A percentile compares a stretch with the other conserved stretches of the same genome.
These are phyloP conservation scores for Entamoeba invadens DNA, from an alignment of 208 protist species.

Conservation along the genomic window DNA sequence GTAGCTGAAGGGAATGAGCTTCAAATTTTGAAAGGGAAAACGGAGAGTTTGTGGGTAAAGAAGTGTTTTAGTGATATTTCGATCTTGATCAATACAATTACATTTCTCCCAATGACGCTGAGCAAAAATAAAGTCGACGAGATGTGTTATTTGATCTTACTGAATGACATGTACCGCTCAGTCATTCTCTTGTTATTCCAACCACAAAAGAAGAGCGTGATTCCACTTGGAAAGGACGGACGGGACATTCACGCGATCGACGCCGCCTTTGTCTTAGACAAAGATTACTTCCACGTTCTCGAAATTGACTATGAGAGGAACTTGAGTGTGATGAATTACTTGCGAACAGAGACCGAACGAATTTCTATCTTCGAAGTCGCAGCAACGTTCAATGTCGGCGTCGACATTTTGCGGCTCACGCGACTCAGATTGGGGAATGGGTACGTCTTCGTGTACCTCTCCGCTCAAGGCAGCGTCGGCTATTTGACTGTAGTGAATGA, in stretches of 20 bases:
- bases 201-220: background rate
- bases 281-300: background rate
- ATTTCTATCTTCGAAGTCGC: background rate
- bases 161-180: background rate
- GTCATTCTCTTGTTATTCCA: background rate
- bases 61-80: background rate
- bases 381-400: background rate
- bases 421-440: background rate
- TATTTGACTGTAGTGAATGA: background rate
- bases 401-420: background rate
- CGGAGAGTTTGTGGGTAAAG: background rate
- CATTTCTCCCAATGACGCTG: background rate
- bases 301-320: background rate
- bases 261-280: background rate
- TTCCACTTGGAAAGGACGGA: background rate
- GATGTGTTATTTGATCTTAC: background rate
- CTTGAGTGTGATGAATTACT: background rate
- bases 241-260: background rate
- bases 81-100: background rate
- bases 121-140: background rate
- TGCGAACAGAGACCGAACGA: background rate
- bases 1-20: background rate
- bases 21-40: background rate
- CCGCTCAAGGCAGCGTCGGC: background rate
- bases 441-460: background rate